These are phyloP conservation scores for Cyphellophora attinorum DNA, from an alignment of 2,329 filamentous ascomycete genomes.

Conservation along the genomic window DNA sequence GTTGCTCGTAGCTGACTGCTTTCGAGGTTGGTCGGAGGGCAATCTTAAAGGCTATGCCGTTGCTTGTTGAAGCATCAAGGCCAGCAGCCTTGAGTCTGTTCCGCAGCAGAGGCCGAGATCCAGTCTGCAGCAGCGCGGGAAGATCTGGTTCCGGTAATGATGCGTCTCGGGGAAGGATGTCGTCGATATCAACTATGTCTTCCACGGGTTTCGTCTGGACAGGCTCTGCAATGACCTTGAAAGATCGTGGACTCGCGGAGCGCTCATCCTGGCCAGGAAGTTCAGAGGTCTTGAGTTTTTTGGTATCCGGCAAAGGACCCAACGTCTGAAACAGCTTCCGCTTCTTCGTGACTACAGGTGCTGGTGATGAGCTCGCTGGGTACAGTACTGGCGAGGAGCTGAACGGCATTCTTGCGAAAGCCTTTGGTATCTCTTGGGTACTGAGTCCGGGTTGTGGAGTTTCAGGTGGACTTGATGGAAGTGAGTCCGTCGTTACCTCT, in stretches of 20 bases:
- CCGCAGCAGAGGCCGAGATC: conserved; percentile 11
- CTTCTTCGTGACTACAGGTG: conserved; percentile 25
- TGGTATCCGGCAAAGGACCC: conserved; percentile 21
- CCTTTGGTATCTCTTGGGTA: too few relatives aligned
- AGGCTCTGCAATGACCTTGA: conserved; percentile 7
- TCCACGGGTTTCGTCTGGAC: conserved; percentile 1
- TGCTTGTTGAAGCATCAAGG: conserved; percentile 35
- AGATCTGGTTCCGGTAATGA: conserved; percentile 2
- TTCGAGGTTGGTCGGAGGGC: conserved; percentile 26
- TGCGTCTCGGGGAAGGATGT: background rate
- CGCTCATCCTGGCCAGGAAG: conserved; percentile 34
- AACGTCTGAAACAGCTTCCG: conserved; percentile 26
- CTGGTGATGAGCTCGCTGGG: conserved; percentile 27
- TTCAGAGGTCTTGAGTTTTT: conserved; percentile 30
- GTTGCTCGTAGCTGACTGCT: conserved; percentile 39
- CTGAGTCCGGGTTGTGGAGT: too few relatives aligned
- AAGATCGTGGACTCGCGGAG: conserved; percentile 21
- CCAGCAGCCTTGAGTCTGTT: conserved; percentile 9
- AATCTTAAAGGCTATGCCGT: conserved; percentile 38
- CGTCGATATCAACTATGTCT: background rate
- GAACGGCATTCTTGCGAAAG: conserved; percentile 34
- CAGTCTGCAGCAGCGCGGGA: conserved; percentile 3
- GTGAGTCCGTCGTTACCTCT: too few relatives aligned
- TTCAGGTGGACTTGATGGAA: too few relatives aligned
- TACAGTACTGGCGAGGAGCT: conserved; percentile 30